Evolutionary conservation across 352 stramenopile species (phyloP), one percentile per base, ranked within the genome.

Genomic region (Globisporangium heterothallicum): DNA sequence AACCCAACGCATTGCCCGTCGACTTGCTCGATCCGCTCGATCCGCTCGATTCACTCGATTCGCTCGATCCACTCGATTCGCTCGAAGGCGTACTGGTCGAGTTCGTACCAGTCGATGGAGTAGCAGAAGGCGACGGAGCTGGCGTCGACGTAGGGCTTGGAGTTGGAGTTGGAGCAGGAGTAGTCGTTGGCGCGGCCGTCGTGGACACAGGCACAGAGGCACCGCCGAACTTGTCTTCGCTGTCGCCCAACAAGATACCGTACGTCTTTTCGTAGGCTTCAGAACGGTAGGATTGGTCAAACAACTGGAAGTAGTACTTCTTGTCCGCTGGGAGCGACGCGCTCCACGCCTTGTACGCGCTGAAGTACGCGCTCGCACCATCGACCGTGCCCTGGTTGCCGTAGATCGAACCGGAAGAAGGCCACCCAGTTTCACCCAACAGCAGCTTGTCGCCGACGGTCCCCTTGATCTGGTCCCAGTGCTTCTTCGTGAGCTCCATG

Each of bases 271-370:
- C 80, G 53, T 72, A 86, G 0, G 32, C 42, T 25, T 64, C 46
- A 0, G 57, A 42, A 47, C 75, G 73, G 61, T 68, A 63, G 6
- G 73, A 71, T 21, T 67, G 71, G 64, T 91, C 75, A 49, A 84
- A 91, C 55, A 88, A 77, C 63, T 89, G 78, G 66, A 91, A 88
- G 70, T 84, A 88, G 58, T 74, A 87, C 49, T 84, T 82, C 41
- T 68, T 59, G 59, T 47, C 53, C 53, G 78, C 71, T 27, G 70
- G 56, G 6, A 82, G 56, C 25, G 56, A 53, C 16, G 46, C 49
- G 49, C 71, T 72, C 77, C 77, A 88, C 24, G 62, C 49, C 68
- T 91, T 68, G 67, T 86, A 86, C 14, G 62, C 64, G 42, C 58
- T 56, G 56, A 72, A 89, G 66, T 86, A 90, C 16, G 49, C 61